Evolutionary conservation across 352 stramenopile genomes (phyloP).

Genomic region (Phytophthora pinifolia): DNA sequence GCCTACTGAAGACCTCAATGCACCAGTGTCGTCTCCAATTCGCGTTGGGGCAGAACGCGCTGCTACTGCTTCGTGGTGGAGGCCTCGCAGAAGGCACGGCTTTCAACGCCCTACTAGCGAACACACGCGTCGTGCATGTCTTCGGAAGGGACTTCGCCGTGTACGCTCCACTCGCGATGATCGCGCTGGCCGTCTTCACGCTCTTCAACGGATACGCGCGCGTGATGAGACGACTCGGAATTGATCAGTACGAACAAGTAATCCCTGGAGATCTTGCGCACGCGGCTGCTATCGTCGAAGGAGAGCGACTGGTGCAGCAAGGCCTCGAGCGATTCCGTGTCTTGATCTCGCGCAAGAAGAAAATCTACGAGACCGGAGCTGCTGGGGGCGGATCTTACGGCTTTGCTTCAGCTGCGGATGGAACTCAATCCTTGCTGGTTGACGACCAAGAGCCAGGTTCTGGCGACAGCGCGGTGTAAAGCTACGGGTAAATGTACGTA

Average conservation of each 20-base stretch:
- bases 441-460: slow-evolving; percentile 14
- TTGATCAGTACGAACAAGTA: slow-evolving; percentile 74
- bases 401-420: slow-evolving; percentile 22
- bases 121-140: slow-evolving; percentile 59
- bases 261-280: slow-evolving; percentile 36
- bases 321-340: slow-evolving; percentile 45
- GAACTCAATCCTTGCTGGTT: slow-evolving; percentile 23
- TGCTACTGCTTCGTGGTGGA: slow-evolving; percentile 51
- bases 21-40: slow-evolving; percentile 75
- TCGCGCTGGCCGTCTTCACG: slow-evolving; percentile 49
- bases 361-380: slow-evolving; percentile 31
- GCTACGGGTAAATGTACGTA: no score
- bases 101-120: slow-evolving; percentile 53
- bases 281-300: slow-evolving; percentile 40
- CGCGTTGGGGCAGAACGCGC: slow-evolving; percentile 63
- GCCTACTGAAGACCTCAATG: slow-evolving; percentile 62
- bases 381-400: slow-evolving; percentile 31
- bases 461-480: slow-evolving; percentile 6
- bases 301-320: slow-evolving; percentile 51
- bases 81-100: slow-evolving; percentile 46
- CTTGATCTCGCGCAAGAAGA: slow-evolving; percentile 39
- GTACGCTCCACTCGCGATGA: slow-evolving; percentile 59
- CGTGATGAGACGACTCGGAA: slow-evolving; percentile 48
- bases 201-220: slow-evolving; percentile 54
- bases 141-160: slow-evolving; percentile 55